phyloP scores from a whole-genome alignment of 805 yeast species.

The Diddensiella transvaalensis region DNA sequence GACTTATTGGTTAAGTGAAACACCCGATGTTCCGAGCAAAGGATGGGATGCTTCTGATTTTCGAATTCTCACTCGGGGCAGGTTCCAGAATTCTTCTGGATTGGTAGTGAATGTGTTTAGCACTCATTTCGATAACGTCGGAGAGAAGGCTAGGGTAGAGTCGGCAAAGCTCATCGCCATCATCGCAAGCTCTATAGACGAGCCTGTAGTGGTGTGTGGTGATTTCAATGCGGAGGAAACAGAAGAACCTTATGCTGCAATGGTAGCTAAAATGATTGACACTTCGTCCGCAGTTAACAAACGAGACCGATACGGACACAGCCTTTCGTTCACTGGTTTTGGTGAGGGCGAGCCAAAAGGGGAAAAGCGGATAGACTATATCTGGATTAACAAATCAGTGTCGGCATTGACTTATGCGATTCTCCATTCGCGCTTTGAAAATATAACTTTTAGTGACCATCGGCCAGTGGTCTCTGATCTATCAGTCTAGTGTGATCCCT shows the following conservation, averaged over 20 bases:
- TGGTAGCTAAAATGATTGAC: conserved; percentile 38
- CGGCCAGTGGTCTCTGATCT: conserved; percentile 20
- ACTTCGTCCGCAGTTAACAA: conserved; percentile 33
- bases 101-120: conserved; percentile 36
- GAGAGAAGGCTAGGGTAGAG: conserved; percentile 43
- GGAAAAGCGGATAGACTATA: conserved; percentile 39
- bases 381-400: conserved; percentile 38
- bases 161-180: conserved; percentile 44
- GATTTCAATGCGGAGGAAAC: conserved; percentile 52
- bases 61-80: conserved; percentile 35
- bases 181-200: conserved; percentile 32
- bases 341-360: conserved; percentile 24
- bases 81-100: conserved; percentile 17
- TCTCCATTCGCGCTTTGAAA: conserved; percentile 15
- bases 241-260: conserved; percentile 42
- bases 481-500: neutral
- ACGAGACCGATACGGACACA: conserved; percentile 39
- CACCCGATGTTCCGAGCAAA: conserved; percentile 50
- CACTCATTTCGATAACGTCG: conserved; percentile 51
- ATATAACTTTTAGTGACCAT: conserved; percentile 19
- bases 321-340: conserved; percentile 50
- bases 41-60: conserved; percentile 49
- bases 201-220: conserved; percentile 42
- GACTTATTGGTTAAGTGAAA: conserved; percentile 51
- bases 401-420: conserved; percentile 16